Evolutionary conservation across 2,329 filamentous ascomycete genomes (phyloP).

Genomic region (Moelleriella libera): DNA sequence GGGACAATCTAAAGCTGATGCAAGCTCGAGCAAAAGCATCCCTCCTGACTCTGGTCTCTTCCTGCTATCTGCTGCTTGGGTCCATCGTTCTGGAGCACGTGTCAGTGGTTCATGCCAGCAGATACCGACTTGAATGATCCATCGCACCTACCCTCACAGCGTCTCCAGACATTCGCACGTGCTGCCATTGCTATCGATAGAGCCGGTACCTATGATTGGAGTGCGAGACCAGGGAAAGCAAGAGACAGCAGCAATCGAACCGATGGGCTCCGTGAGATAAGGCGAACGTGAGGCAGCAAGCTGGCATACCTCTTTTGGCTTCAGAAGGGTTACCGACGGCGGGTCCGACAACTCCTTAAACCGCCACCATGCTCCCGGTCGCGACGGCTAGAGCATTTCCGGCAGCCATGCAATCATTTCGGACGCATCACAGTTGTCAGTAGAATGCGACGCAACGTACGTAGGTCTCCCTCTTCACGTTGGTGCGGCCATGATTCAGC

Average conservation of each 20-base stretch:
- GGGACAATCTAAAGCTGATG: background rate
- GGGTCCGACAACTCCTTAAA: constrained; percentile 4
- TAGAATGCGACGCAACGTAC: background rate
- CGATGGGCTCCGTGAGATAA: background rate
- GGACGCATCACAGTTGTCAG: background rate
- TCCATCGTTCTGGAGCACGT: too few relatives aligned
- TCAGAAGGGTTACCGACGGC: constrained; percentile 1
- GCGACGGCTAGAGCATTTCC: constrained; percentile 3
- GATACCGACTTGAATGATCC: too few relatives aligned
- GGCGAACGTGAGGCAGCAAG: background rate
- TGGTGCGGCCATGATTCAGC: constrained; percentile 1
- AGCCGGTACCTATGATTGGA: too few relatives aligned
- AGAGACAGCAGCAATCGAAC: too few relatives aligned
- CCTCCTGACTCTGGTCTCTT: too few relatives aligned
- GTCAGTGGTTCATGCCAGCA: too few relatives aligned
- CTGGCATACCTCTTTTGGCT: constrained; percentile 3
- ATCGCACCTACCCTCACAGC: too few relatives aligned
- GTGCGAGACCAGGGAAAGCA: too few relatives aligned
- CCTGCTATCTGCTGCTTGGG: too few relatives aligned
- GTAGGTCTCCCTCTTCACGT: too few relatives aligned
- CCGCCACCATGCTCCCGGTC: constrained; percentile 1
- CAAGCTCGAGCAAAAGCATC: background rate
- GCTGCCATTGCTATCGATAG: too few relatives aligned
- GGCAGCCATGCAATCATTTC: background rate
- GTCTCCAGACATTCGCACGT: too few relatives aligned